These are phyloP conservation scores for Saposhnikovia divaricata DNA, from an alignment of 129 eudicot species.

Conservation along the genomic window DNA sequence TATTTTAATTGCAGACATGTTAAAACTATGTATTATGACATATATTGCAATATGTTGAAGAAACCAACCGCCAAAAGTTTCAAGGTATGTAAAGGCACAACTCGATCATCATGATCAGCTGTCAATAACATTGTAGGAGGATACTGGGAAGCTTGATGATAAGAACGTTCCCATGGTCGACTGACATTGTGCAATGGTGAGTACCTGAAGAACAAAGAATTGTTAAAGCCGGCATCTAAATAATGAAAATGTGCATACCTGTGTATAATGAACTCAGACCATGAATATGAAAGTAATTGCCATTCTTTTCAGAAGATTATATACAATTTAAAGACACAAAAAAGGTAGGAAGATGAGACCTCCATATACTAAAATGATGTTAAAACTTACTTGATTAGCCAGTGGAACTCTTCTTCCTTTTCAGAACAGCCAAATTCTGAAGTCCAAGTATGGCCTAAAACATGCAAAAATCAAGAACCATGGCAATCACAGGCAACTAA, in stretches of 20 bases:
- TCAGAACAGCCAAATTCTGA: conserved; percentile 90
- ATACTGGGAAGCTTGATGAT: conserved; percentile 42
- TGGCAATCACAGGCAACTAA: background rate
- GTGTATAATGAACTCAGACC: background rate
- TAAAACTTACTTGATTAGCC: conserved; percentile 74
- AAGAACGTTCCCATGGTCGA: conserved; percentile 74
- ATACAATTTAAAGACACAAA: background rate
- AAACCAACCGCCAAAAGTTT: conserved; percentile 67
- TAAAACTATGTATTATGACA: background rate
- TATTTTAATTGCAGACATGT: background rate
- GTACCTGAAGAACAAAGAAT: conserved; percentile 38
- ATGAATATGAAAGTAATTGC: too few species aligned
- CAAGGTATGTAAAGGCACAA: conserved; percentile 86
- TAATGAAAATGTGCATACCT: background rate
- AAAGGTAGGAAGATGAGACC: background rate
- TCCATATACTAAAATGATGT: background rate
- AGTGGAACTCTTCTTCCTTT: conserved; percentile 67
- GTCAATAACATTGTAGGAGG: conserved; percentile 82
- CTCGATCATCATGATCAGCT: conserved; percentile 96
- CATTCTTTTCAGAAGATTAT: background rate
- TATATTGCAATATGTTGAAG: background rate
- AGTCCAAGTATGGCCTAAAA: conserved; percentile 86
- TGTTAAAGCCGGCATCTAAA: background rate
- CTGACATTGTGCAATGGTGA: conserved; percentile 86
- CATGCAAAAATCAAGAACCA: conserved; percentile 9